Evolutionary conservation across 495 filamentous ascomycete genomes (phyloP).

Genomic region (Recurvomyces mirabilis): DNA sequence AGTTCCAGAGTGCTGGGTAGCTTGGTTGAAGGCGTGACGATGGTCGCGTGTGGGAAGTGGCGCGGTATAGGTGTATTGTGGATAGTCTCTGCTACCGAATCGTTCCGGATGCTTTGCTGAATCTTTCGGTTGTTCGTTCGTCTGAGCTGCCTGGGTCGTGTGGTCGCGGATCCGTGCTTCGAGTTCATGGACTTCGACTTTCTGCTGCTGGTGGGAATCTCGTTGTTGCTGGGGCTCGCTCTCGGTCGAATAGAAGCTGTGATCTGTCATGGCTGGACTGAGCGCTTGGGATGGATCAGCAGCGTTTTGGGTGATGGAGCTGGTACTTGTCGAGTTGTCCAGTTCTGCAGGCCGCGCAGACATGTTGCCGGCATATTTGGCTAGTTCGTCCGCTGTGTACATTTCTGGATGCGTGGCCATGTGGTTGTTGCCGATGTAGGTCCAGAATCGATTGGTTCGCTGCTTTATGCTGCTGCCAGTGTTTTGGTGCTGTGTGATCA

Average conservation of each 20-base stretch:
- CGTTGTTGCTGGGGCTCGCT: background rate
- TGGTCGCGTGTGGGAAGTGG: no score
- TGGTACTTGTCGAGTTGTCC: background rate
- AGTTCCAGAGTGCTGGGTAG: no score
- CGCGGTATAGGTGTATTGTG: no score
- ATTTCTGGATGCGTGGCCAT: slow-evolving; percentile 18
- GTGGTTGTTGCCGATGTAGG: slow-evolving; percentile 19
- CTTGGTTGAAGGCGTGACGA: no score
- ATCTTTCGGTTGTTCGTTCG: slow-evolving; percentile 1
- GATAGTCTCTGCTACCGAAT: no score
- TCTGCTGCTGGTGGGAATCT: no score
- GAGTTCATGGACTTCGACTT: slow-evolving; percentile 1
- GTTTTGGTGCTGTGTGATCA: slow-evolving; percentile 15
- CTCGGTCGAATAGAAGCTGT: no score
- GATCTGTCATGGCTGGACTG: background rate
- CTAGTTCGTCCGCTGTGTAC: slow-evolving; percentile 16
- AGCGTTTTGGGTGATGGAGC: no score
- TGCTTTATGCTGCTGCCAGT: slow-evolving; percentile 6
- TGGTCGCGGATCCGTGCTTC: no score
- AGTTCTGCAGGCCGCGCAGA: background rate
- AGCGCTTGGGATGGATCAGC: background rate
- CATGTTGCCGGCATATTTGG: slow-evolving; percentile 5
- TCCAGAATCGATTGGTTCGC: slow-evolving; percentile 18
- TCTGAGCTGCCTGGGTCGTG: no score
- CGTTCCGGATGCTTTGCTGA: no score